Evolutionary conservation across 139 green algal species (phyloP).

Genomic region (Eudorina sp.): DNA sequence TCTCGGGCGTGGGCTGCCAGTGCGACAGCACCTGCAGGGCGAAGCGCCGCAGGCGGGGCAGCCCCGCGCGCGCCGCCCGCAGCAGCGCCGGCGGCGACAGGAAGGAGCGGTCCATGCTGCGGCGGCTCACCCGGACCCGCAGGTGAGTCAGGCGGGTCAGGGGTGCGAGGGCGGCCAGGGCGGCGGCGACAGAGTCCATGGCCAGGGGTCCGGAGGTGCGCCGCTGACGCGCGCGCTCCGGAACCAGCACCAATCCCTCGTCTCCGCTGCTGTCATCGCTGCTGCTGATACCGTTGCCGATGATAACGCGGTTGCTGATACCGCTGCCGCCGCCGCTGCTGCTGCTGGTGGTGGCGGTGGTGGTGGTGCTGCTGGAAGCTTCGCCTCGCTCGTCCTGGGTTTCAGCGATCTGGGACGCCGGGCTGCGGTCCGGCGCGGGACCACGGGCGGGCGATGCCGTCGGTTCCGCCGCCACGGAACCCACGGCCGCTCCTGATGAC

Average conservation of each 20-base stretch:
- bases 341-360: too few species aligned
- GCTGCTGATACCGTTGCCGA: not conserved
- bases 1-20: conserved; percentile 3
- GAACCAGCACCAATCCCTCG: not conserved
- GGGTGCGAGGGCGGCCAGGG: not conserved
- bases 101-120: not conserved
- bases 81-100: conserved; percentile 20
- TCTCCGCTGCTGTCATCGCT: not conserved
- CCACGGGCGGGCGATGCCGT: too few species aligned
- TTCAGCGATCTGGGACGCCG: too few species aligned
- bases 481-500: too few species aligned
- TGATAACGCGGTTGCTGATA: not conserved
- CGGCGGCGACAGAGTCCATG: not conserved
- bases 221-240: not conserved
- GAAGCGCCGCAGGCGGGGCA: conserved; percentile 32
- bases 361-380: too few species aligned
- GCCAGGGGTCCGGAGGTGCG: not conserved
- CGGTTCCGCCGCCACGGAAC: too few species aligned
- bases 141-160: not conserved
- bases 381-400: too few species aligned
- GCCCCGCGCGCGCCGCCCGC: not conserved
- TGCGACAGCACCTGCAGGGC: not conserved
- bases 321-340: not conserved
- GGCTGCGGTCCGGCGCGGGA: too few species aligned
- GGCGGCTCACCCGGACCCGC: not conserved